Conservation (phyloP, 1,284 basidiomycete species). For the Sanguinoderma infundibulare region DNA sequence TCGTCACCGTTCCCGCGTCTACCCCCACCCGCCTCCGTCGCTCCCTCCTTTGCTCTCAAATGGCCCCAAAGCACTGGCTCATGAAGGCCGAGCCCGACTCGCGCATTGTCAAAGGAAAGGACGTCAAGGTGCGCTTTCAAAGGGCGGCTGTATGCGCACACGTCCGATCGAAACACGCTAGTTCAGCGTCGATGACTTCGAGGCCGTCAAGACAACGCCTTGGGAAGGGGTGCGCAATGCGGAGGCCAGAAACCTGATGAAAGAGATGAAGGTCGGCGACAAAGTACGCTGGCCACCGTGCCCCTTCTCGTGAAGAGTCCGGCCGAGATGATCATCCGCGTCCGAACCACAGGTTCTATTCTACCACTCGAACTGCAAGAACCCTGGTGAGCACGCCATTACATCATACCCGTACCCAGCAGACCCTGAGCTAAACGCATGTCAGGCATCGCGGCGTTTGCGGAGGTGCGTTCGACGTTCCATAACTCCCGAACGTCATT, state of each 20-base stretch:
- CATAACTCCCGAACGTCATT: background rate
- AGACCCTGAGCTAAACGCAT: slow-evolving; percentile 7
- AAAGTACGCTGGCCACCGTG: slow-evolving; percentile 50
- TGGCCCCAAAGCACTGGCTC: slow-evolving; percentile 63
- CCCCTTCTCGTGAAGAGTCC: slow-evolving; percentile 5
- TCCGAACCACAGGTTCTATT: slow-evolving; percentile 50
- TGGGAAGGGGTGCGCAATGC: slow-evolving; percentile 96
- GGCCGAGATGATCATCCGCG: slow-evolving; percentile 9
- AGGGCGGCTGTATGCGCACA: slow-evolving; percentile 12
- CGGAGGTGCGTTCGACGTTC: slow-evolving; percentile 55
- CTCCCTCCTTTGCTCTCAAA: slow-evolving; percentile 7
- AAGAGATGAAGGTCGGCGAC: slow-evolving; percentile 87
- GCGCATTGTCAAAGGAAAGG: slow-evolving; percentile 87
- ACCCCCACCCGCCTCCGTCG: slow-evolving; percentile 16
- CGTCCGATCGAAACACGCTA: slow-evolving; percentile 37
- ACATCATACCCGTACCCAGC: background rate
- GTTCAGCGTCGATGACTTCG: slow-evolving; percentile 94
- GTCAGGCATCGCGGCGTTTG: slow-evolving; percentile 83
- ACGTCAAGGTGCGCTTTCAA: slow-evolving; percentile 70
- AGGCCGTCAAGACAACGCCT: slow-evolving; percentile 70
- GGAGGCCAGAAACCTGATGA: slow-evolving; percentile 92
- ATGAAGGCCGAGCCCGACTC: slow-evolving; percentile 93
- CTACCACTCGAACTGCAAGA: slow-evolving; percentile 95
- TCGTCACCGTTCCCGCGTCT: slow-evolving; percentile 25
- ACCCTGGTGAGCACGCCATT: slow-evolving; percentile 61